Percentiles rank a stretch among this genome's conserved stretches.
Conservation (phyloP, 2,329 filamentous ascomycete genomes). For the Madurella fahalii region DNA sequence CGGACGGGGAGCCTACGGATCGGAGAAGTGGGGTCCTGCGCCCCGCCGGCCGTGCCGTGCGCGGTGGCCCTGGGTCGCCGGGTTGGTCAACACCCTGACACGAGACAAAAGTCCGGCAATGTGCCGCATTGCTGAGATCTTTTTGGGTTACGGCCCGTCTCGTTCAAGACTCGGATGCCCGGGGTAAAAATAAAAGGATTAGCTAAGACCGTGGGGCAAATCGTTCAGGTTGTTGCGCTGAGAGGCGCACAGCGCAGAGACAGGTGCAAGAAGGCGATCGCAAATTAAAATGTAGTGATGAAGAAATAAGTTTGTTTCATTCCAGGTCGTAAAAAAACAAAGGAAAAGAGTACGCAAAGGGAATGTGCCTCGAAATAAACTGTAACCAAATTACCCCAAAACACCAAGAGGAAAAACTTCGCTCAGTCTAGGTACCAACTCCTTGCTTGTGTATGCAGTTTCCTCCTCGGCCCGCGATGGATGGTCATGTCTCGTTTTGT, state of each 20-base stretch:
- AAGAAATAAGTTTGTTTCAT: neutral
- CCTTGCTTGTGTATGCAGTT: no score
- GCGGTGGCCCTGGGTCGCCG: neutral
- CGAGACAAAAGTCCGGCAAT: conserved; percentile 3
- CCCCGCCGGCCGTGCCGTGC: neutral
- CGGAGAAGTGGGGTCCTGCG: neutral
- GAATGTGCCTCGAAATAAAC: neutral
- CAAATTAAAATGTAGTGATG: no score
- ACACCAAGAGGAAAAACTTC: neutral
- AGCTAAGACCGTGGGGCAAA: neutral
- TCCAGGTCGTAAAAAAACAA: conserved; percentile 5
- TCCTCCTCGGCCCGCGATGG: no score
- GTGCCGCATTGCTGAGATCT: neutral
- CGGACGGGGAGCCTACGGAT: no score
- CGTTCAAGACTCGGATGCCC: neutral
- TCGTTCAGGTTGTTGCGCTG: no score
- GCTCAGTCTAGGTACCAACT: no score
- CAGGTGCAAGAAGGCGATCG: no score
- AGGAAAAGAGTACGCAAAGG: conserved; percentile 5
- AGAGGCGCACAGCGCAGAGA: no score
- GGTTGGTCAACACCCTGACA: no score
- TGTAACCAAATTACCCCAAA: neutral
- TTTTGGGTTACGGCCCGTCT: neutral
- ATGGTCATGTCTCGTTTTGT: no score
- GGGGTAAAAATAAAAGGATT: neutral